phyloP scores from a whole-genome alignment of 2,329 filamentous ascomycete species.

The Aspergillus sojae region DNA sequence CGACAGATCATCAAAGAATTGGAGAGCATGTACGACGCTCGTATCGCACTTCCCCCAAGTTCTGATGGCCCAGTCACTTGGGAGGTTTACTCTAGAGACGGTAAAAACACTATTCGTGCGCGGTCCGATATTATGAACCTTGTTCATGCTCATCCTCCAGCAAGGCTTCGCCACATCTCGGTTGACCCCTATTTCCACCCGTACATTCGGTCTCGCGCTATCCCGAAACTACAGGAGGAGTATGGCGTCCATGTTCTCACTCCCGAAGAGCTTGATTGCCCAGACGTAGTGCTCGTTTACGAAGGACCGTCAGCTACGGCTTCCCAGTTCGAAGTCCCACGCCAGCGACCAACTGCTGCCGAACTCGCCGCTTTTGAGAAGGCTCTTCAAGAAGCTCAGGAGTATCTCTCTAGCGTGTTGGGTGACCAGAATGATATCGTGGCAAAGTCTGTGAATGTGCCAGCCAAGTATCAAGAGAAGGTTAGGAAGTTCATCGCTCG shows the following conservation, averaged over 20 bases:
- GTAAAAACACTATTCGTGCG: conserved; percentile 68
- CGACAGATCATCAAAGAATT: conserved; percentile 80
- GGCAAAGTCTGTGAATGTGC: conserved; percentile 56
- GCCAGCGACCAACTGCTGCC: conserved; percentile 56
- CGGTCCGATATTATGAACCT: conserved; percentile 54
- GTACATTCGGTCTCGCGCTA: conserved; percentile 45
- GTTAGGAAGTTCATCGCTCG: conserved; percentile 61
- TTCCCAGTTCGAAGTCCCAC: conserved; percentile 57
- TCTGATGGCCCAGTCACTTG: conserved; percentile 71
- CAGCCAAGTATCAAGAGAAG: conserved; percentile 66
- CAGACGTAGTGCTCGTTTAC: conserved; percentile 53
- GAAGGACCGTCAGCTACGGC: conserved; percentile 49
- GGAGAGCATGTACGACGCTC: conserved; percentile 78
- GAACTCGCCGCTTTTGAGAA: conserved; percentile 61
- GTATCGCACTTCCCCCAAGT: conserved; percentile 77
- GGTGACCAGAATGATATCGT: conserved; percentile 59
- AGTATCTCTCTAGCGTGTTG: conserved; percentile 57
- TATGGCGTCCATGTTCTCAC: conserved; percentile 53
- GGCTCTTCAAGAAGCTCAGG: conserved; percentile 60
- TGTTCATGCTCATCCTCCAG: conserved; percentile 51
- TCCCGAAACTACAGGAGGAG: conserved; percentile 42
- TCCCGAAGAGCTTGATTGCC: conserved; percentile 47
- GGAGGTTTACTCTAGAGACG: conserved; percentile 85
- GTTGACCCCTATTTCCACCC: conserved; percentile 54
- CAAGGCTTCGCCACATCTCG: conserved; percentile 47